phyloP scores from a whole-genome alignment of 176 grass and related monocot species.

The Eragrostis nindensis region DNA sequence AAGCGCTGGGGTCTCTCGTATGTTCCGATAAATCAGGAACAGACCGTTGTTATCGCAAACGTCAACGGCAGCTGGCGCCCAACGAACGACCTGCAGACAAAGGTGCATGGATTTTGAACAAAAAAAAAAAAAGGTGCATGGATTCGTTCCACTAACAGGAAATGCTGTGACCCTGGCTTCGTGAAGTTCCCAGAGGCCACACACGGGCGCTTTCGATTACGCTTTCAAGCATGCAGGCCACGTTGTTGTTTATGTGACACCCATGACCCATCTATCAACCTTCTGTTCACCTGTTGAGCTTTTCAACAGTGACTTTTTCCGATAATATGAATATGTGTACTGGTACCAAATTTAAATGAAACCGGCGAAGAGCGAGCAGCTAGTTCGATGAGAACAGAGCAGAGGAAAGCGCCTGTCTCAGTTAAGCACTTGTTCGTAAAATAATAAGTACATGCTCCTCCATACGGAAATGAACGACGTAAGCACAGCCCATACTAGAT shows the following conservation, averaged over 20 bases:
- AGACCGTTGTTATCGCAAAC: neutral
- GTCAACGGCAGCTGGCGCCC: neutral
- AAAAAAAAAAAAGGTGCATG: neutral
- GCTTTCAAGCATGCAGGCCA: slow-evolving; percentile 4
- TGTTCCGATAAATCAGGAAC: neutral
- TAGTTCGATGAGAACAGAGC: neutral
- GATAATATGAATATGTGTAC: too few species aligned
- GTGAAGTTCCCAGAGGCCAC: neutral
- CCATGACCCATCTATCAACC: neutral
- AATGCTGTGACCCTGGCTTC: neutral
- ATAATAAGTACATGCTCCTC: neutral
- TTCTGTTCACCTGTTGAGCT: neutral
- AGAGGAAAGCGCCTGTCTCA: neutral
- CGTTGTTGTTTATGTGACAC: neutral
- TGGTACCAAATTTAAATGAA: too few species aligned
- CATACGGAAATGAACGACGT: neutral
- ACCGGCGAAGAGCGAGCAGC: neutral
- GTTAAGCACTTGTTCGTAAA: neutral
- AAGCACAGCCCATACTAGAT: neutral
- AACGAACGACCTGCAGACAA: neutral
- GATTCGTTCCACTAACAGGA: neutral
- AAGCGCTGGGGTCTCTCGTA: too few species aligned
- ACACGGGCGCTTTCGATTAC: neutral
- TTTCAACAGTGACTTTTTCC: neutral
- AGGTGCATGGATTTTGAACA: neutral